phyloP scores from a whole-genome alignment of 345 rosid genomes.

The Aquilaria sinensis region DNA sequence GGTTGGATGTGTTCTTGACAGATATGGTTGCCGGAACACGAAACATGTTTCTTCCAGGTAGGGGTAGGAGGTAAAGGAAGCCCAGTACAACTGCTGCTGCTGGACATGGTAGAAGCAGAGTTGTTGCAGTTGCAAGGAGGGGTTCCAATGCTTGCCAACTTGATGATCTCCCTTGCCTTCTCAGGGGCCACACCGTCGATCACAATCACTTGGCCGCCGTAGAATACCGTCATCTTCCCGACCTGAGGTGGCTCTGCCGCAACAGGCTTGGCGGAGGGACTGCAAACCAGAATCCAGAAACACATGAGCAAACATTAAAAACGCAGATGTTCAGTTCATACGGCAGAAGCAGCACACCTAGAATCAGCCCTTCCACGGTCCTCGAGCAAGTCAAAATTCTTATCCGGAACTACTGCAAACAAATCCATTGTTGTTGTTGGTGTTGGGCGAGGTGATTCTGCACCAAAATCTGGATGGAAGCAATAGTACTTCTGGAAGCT shows the following conservation, averaged over 20 bases:
- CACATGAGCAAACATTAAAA: too few relatives aligned
- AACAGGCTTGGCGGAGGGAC: conserved; percentile 6
- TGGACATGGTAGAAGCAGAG: conserved; percentile 18
- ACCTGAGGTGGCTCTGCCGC: conserved; percentile 26
- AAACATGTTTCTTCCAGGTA: conserved; percentile 8
- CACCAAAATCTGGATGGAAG: too few relatives aligned
- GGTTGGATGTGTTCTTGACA: conserved; percentile 34
- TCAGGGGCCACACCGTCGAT: conserved; percentile 70
- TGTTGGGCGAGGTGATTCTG: too few relatives aligned
- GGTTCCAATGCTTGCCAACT: conserved; percentile 48
- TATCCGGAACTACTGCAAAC: too few relatives aligned
- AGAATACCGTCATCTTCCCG: conserved; percentile 79
- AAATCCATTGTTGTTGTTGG: too few relatives aligned
- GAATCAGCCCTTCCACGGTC: too few relatives aligned
- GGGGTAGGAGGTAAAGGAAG: conserved; percentile 18
- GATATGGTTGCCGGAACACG: conserved; percentile 23
- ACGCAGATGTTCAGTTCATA: too few relatives aligned
- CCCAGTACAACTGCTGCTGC: conserved; percentile 20
- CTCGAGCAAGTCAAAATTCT: too few relatives aligned
- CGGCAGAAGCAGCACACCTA: too few relatives aligned
- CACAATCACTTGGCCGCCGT: conserved; percentile 69
- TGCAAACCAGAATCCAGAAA: too few relatives aligned
- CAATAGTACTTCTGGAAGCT: too few relatives aligned
- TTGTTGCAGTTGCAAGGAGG: conserved; percentile 22
- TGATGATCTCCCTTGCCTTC: conserved; percentile 74